phyloP scores from a whole-genome alignment of 345 rosid species.

The Aurinia saxatilis region DNA sequence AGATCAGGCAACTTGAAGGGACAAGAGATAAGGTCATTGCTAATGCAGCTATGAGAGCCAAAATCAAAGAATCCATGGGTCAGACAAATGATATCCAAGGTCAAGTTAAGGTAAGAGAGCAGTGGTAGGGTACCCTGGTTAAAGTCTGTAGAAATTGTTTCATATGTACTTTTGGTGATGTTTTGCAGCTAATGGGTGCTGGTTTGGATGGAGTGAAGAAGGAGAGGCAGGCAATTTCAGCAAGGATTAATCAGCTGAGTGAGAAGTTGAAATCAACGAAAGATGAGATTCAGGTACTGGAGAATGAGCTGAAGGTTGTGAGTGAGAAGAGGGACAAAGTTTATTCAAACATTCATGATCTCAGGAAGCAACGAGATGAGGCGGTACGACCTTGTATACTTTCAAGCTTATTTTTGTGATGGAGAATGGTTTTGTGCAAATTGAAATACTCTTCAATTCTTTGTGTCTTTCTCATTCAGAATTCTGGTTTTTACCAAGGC shows the following conservation, averaged over 20 bases:
- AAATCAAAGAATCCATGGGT: constrained; percentile 86
- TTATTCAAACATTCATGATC: constrained; percentile 42
- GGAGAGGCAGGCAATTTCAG: constrained; percentile 66
- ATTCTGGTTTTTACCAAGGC: constrained; percentile 36
- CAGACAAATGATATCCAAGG: constrained; percentile 78
- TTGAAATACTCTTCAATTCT: background rate
- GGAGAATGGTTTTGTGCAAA: background rate
- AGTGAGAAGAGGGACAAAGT: constrained; percentile 58
- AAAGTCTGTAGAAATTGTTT: background rate
- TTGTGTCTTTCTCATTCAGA: constrained; percentile 39
- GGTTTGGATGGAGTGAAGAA: constrained; percentile 87
- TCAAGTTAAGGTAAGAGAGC: constrained; percentile 80
- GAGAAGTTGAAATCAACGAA: constrained; percentile 51
- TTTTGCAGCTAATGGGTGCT: constrained; percentile 68
- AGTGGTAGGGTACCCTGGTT: background rate
- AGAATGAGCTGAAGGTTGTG: constrained; percentile 46
- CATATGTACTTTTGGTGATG: background rate
- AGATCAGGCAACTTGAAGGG: constrained; percentile 84
- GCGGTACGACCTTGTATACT: constrained; percentile 39
- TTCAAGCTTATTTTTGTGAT: background rate
- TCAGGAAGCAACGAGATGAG: constrained; percentile 62
- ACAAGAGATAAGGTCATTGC: constrained; percentile 90
- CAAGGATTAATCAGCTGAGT: constrained; percentile 45
- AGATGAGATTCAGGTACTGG: constrained; percentile 45
- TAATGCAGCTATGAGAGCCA: constrained; percentile 68